Evolutionary conservation across 331 rosid genomes (phyloP), one percentile per base, ranked within the genome.

Genomic region (Pyracantha coccinea): DNA sequence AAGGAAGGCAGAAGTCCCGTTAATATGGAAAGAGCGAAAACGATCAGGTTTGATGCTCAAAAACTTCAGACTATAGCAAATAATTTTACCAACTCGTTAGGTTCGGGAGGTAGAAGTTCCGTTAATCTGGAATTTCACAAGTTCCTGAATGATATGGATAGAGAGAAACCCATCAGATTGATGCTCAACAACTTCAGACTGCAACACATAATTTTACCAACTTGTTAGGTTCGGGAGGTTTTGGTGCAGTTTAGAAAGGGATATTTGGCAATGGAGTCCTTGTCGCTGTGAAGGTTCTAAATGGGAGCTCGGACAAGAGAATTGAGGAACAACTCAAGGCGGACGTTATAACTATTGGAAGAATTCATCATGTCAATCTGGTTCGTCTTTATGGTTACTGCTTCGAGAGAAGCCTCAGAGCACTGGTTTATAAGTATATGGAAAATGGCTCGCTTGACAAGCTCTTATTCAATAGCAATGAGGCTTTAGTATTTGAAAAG

Each of bases 351-450:
- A 16, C 14, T 7, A 16, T 62, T 62, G 67, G 41, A 28, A 62
- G 41, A 3, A 28, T 28, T 28, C 67, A 62, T 28, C 7, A 0
- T 7, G 3, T 62, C 67, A 62, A 62, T 61, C 35, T 27, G 29
- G 92, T 89, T 27, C 55, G 77, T 7, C 78, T 88, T 8, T 58
- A 66, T 16, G 90, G 90, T 12, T 88, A 83, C 54, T 82, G 87
- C 71, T 73, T 84, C 0, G 87, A 85, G 20, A 74, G 71, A 14
- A 23, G 68, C 10, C 29, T 74, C 12, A 76, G 63, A 7, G 87
- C 88, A 2, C 74, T 88, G 2, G 86, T 88, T 73, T 88, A 85
- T 15, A 86, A 83, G 74, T 85, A 69, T 65, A 83, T 85, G 89
- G 60, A 15, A 3, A 81, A 85, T 75, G 89, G 88, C 0, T 83